Conservation (phyloP, 78 protist species). For the Polysphondylium violaceum region DNA sequence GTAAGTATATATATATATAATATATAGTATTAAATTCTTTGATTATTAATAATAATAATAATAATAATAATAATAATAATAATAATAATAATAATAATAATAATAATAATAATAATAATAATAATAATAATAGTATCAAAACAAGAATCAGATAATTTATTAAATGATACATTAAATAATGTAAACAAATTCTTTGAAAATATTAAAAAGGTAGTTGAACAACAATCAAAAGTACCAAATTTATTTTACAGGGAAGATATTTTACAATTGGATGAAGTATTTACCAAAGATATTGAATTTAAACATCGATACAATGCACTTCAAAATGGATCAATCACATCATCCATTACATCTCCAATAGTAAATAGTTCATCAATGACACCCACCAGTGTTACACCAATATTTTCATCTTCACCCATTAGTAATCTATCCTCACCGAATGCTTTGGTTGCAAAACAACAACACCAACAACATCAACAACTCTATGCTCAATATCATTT, state of each 20-base stretch:
- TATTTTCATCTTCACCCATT: background rate
- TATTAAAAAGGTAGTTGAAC: background rate
- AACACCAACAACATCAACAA: background rate
- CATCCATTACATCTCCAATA: background rate
- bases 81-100: background rate
- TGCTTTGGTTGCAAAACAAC: background rate
- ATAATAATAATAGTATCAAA: background rate
- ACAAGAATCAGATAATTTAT: no score
- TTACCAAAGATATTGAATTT: no score
- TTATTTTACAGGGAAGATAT: no score
- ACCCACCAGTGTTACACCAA: background rate
- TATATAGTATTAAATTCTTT: background rate
- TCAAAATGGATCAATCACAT: background rate
- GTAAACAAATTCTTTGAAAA: constrained; percentile 14
- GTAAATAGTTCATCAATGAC: background rate
- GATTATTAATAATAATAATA: background rate
- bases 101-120: background rate
- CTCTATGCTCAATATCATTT: background rate
- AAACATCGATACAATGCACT: background rate
- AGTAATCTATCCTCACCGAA: background rate
- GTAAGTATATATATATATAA: background rate
- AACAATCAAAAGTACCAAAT: background rate
- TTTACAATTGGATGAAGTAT: no score
- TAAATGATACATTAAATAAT: no score
- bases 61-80: background rate